Percentiles rank a stretch among this genome's conserved stretches.
phyloP scores from a whole-genome alignment of 331 rosid genomes.

The Quercus lobata region DNA sequence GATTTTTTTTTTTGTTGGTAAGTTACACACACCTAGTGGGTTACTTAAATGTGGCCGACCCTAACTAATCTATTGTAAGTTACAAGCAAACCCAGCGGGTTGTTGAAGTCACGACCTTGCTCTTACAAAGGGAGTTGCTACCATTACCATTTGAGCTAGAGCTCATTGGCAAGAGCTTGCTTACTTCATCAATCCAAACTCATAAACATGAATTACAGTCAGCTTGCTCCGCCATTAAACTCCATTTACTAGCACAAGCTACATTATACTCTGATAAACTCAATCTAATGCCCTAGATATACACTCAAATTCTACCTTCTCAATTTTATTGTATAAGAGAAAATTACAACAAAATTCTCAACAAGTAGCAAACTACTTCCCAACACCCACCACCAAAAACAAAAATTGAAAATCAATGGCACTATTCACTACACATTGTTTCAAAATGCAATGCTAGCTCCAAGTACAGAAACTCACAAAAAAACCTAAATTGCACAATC shows the following conservation, averaged over 20 bases:
- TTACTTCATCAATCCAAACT: no score
- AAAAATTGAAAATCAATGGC: constrained; percentile 13
- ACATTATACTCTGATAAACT: neutral
- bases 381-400: constrained; percentile 8
- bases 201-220: neutral
- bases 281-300: no score
- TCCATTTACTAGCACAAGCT: neutral
- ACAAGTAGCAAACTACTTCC: neutral
- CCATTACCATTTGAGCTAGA: no score
- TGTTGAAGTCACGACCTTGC: no score
- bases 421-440: constrained; percentile 30
- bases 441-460: constrained; percentile 8
- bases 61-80: no score
- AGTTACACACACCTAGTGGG: no score
- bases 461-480: constrained; percentile 5
- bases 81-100: no score
- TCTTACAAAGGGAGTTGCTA: no score
- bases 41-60: no score
- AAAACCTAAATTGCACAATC: constrained; percentile 9
- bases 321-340: neutral
- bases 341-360: constrained; percentile 1
- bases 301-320: no score
- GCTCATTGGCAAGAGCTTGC: no score
- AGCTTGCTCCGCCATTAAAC: neutral
- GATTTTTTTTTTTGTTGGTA: no score